Conservation (phyloP, 768 basidiomycete species). For the Lactarius indigo region DNA sequence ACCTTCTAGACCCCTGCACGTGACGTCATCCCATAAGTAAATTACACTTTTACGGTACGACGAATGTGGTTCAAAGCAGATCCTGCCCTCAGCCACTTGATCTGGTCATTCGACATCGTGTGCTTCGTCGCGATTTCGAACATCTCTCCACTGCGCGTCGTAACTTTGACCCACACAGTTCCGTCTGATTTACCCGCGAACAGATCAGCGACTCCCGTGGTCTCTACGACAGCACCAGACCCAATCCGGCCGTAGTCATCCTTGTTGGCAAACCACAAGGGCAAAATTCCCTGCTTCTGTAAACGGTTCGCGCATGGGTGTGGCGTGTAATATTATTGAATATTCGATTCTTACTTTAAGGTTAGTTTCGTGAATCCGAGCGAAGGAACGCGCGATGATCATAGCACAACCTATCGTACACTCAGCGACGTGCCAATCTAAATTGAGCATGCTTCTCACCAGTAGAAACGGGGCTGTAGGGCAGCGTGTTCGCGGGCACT, state of each 20-base stretch:
- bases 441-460: constrained; percentile 40
- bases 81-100: constrained; percentile 86
- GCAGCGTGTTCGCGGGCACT: constrained; percentile 98
- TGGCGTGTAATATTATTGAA: background rate
- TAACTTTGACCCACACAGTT: constrained; percentile 56
- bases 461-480: constrained; percentile 91
- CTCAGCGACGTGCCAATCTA: background rate
- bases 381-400: constrained; percentile 91
- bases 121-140: constrained; percentile 76
- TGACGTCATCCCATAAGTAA: background rate
- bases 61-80: constrained; percentile 90
- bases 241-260: constrained; percentile 81
- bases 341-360: constrained; percentile 58
- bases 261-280: constrained; percentile 90
- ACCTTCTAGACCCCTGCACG: background rate
- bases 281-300: constrained; percentile 96
- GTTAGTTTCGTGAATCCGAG: constrained; percentile 98
- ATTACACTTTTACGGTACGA: constrained; percentile 31
- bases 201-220: constrained; percentile 72
- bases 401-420: constrained; percentile 65
- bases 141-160: constrained; percentile 54
- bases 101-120: constrained; percentile 86
- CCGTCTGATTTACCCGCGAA: constrained; percentile 44
- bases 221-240: constrained; percentile 78
- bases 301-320: constrained; percentile 10